Conservation (phyloP, 208 protist genomes). For the Tritrichomonas musculus region DNA sequence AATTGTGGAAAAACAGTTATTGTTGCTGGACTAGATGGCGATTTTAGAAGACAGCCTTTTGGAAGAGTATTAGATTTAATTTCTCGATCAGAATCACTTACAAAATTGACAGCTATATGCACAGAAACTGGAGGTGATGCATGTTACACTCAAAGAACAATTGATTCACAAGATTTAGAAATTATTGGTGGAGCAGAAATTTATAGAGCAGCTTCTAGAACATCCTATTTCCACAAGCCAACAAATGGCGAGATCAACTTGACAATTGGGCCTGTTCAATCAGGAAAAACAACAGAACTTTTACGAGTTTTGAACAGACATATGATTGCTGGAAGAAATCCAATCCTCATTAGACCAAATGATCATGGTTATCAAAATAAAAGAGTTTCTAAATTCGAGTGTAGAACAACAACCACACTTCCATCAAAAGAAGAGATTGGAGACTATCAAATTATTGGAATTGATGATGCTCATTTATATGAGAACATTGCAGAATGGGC, state of each 20-base stretch:
- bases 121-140: slow-evolving; percentile 65
- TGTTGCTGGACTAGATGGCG: slow-evolving; percentile 78
- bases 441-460: slow-evolving; percentile 72
- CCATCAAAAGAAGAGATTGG: slow-evolving; percentile 50
- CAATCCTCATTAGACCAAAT: slow-evolving; percentile 50
- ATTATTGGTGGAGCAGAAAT: background rate
- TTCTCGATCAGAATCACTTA: slow-evolving; percentile 67
- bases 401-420: slow-evolving; percentile 57
- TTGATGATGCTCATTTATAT: slow-evolving; percentile 74
- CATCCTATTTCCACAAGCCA: background rate
- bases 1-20: slow-evolving; percentile 77
- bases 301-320: slow-evolving; percentile 71
- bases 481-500: slow-evolving; percentile 72
- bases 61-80: slow-evolving; percentile 67
- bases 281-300: slow-evolving; percentile 77
- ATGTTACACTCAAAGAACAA: slow-evolving; percentile 43
- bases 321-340: slow-evolving; percentile 63
- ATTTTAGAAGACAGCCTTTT: slow-evolving; percentile 74
- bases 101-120: slow-evolving; percentile 78
- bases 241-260: slow-evolving; percentile 61
- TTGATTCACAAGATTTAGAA: background rate
- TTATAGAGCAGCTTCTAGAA: background rate
- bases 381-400: slow-evolving; percentile 67
- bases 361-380: slow-evolving; percentile 68
- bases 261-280: slow-evolving; percentile 82